Evolutionary conservation across 306 rosid species (phyloP), one percentile per base, ranked within the genome.

Genomic region (Begonia masoniana): DNA sequence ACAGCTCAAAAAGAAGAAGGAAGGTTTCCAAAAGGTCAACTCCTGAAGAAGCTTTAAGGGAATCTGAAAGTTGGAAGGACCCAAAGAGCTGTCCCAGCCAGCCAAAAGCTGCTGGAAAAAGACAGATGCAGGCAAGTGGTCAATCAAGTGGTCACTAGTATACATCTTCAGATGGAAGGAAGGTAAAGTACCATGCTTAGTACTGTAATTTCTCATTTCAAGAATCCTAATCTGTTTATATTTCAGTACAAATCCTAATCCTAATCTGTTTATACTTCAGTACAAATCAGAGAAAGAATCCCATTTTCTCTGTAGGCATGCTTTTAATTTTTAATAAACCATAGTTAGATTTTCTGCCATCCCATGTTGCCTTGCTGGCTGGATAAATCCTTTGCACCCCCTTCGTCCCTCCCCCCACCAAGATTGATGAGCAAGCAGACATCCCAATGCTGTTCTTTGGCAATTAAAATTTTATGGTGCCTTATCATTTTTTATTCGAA

Each of bases 61-160:
- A 71, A 63, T 57, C 88, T 65, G 82, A 70, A 70, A 72, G 52
- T 56, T 88, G 93, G 95, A 73, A 80, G 57, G 87, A 84, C 45
- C 95, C 87, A 46, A 79, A 63, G 69, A 74, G 72, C 71, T 41
- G 68, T 57, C 53, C 61, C 52, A 57, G 69, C 54, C 63, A 56
- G 62, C 83, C 82, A 58, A 78, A 64, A 65, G 95, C 78, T 70
- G 82, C 84, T 24, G 81, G 87, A 57, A 69, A 66, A 67, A 65
- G 77, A 60, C 80, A 75, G 55, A 80, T 79, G 47, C 84, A 76
- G 48, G 93, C 94, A 47, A 73, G 74, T 62, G 73, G 74, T 19
- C 70, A 78, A 63, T 66, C 97, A 52, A 63, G 52, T 57, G 96
- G 97, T 68, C 95, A 85, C 62, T 91, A 96, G 95, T 91, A 19